Evolutionary conservation across 176 grass and related monocot genomes (phyloP).

Genomic region (Phoenix dactylifera): DNA sequence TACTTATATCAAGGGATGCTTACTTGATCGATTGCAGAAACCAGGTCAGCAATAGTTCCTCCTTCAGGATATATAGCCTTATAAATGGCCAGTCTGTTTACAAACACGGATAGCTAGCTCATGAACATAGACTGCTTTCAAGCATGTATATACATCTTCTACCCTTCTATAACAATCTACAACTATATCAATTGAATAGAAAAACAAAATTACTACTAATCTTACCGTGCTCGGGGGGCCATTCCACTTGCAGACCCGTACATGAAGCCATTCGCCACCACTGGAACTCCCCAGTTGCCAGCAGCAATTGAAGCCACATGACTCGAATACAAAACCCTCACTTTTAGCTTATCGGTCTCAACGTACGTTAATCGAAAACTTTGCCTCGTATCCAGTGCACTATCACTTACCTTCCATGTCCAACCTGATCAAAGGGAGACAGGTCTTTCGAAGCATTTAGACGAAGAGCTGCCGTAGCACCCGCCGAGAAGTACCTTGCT

Average conservation of each 20-base stretch:
- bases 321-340: constrained; percentile 10
- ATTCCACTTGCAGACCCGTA: constrained; percentile 65
- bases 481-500: constrained; percentile 41
- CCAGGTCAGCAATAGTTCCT: constrained; percentile 40
- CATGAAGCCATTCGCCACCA: constrained; percentile 29
- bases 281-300: constrained; percentile 44
- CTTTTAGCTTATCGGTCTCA: no score
- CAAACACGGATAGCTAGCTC: no score
- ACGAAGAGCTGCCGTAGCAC: constrained; percentile 25
- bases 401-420: constrained; percentile 42
- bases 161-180: no score
- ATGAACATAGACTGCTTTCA: no score
- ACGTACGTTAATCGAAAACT: no score
- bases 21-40: constrained; percentile 70
- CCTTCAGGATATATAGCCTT: constrained; percentile 52
- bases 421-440: constrained; percentile 47
- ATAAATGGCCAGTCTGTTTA: constrained; percentile 44
- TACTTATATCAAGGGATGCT: not conserved
- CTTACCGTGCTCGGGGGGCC: constrained; percentile 51
- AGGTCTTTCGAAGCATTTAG: constrained; percentile 43
- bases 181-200: no score
- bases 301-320: constrained; percentile 54
- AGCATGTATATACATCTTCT: no score
- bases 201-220: not conserved
- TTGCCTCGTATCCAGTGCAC: no score